Base-by-base conservation (phyloP, 495 filamentous ascomycete species). In the Hapsidospora chrysogenum region DNA sequence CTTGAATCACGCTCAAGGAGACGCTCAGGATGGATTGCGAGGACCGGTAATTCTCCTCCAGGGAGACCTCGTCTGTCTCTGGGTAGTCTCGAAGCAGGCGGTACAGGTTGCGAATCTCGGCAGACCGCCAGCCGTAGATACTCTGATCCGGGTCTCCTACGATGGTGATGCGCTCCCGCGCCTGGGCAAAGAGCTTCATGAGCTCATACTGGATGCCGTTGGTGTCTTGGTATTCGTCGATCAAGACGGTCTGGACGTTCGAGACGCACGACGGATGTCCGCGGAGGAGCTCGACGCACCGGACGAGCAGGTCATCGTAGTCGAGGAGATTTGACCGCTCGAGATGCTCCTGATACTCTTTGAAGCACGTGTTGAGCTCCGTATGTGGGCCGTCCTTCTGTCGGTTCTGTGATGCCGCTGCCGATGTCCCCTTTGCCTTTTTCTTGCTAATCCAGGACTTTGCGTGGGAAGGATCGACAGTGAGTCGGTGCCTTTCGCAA, bases 141-240 rank as follows among this genome's bases (percentile, higher is more conserved):
- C 86, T 94, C 49, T 99, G 92, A 50, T 99, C 89, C 6, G 92
- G 92, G 49, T 99, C 89, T 10, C 92, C 89, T 11, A 99, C 92
- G 33, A 94, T 82, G 8, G 89, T 96, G 39, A 99, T 85, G 13
- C 75, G 64, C 36, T 73, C 70, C 30, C 69, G 63, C 22, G 61
- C 50, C 17, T 80, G 68, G 11, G 89, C 85, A 45, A 99, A 79
- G 4, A 92, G 68, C 33, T 74, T 77, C 86, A 95, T 95, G 31
- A 99, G 56, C 34, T 96, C 84, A 45, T 92, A 99, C 53, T 99
- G 92, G 5, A 94, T 76, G 13, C 78, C 61, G 43, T 99, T 99
- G 1, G 92, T 99, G 49, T 99, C 92, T 51, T 99, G 92, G 42
- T 93, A 99, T 47, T 99, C 92, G 47, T 99, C 92, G 42, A 99